These are phyloP conservation scores for Quercus engelmannii DNA, from an alignment of 306 rosid genomes.

Conservation along the genomic window DNA sequence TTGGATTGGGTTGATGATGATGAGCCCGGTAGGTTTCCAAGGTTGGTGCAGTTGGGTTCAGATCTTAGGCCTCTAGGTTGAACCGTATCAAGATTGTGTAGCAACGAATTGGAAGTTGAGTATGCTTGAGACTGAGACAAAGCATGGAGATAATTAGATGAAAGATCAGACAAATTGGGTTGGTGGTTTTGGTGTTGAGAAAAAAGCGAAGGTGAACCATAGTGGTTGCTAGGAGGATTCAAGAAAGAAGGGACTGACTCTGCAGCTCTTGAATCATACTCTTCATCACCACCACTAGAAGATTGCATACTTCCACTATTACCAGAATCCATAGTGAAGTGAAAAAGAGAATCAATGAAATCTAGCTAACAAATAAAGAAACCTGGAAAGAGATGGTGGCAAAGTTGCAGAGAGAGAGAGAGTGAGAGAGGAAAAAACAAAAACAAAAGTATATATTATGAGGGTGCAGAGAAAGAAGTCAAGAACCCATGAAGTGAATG, in stretches of 20 bases:
- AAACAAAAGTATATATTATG: not conserved
- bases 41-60: constrained; percentile 30
- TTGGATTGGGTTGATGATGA: constrained; percentile 25
- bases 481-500: constrained; percentile 9
- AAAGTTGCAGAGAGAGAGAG: not conserved
- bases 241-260: constrained; percentile 31
- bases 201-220: constrained; percentile 24
- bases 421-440: not conserved
- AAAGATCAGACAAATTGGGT: constrained; percentile 42
- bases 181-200: constrained; percentile 38
- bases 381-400: constrained; percentile 10
- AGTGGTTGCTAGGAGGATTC: constrained; percentile 24
- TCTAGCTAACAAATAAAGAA: not conserved
- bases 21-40: not conserved
- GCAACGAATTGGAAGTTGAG: constrained; percentile 37
- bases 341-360: not conserved
- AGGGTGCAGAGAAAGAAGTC: constrained; percentile 2
- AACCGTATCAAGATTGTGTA: constrained; percentile 31
- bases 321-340: constrained; percentile 71
- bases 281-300: constrained; percentile 84
- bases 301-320: constrained; percentile 78
- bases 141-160: constrained; percentile 39
- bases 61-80: constrained; percentile 36
- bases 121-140: constrained; percentile 42
- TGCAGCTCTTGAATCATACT: constrained; percentile 56